Percentiles rank a stretch among this genome's conserved stretches.
Conservation (phyloP, 2,329 filamentous ascomycete species). For the Pyrenochaeta sp. region DNA sequence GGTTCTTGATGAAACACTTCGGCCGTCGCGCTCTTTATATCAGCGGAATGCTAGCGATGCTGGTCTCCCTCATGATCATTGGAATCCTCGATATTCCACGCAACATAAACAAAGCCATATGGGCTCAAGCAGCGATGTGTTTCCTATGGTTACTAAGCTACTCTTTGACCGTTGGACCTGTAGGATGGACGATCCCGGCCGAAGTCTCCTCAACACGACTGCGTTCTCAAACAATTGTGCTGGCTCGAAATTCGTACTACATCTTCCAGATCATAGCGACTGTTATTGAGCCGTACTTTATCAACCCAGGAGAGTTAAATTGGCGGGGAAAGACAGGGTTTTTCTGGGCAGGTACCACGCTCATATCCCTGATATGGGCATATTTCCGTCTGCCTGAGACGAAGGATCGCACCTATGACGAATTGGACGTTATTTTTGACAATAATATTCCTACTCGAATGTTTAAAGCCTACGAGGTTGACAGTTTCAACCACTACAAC, state of each 20-base stretch:
- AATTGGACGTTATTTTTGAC: conserved; percentile 57
- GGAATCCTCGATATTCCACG: conserved; percentile 69
- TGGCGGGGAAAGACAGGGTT: conserved; percentile 44
- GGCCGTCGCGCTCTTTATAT: conserved; percentile 79
- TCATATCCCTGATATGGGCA: conserved; percentile 61
- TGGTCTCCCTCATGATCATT: conserved; percentile 78
- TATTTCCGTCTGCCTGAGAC: conserved; percentile 64
- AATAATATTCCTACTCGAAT: conserved; percentile 61
- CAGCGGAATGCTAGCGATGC: conserved; percentile 67
- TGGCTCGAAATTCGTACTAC: conserved; percentile 75
- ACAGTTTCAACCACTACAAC: too few species aligned
- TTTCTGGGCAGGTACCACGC: conserved; percentile 54
- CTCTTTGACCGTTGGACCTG: conserved; percentile 86
- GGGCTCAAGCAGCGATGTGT: too few species aligned
- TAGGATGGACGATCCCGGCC: conserved; percentile 84
- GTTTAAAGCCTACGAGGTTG: too few species aligned
- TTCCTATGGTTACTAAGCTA: too few species aligned
- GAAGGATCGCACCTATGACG: conserved; percentile 56
- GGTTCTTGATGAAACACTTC: conserved; percentile 78
- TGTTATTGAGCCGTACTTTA: conserved; percentile 64
- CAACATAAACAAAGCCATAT: too few species aligned
- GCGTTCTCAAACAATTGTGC: conserved; percentile 79
- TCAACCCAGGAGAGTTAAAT: conserved; percentile 55
- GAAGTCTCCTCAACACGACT: conserved; percentile 82
- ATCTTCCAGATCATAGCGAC: conserved; percentile 77